Percentiles rank a stretch among this genome's conserved stretches.
phyloP scores from a whole-genome alignment of 768 basidiomycete genomes.

The Auricularia sp. region DNA sequence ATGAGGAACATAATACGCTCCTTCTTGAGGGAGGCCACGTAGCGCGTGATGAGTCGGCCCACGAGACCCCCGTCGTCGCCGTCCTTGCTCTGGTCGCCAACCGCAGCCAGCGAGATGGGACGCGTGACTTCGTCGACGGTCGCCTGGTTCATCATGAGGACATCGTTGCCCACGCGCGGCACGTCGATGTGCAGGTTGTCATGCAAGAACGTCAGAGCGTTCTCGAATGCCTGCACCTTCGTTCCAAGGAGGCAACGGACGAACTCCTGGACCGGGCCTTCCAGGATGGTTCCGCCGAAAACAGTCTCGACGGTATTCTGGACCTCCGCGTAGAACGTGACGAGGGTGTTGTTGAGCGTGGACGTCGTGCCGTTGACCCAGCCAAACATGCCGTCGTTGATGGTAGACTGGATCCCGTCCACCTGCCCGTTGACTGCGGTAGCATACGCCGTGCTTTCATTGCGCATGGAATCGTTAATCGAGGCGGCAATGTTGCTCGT shows the following conservation, averaged over 20 bases:
- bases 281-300: conserved; percentile 79
- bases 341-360: conserved; percentile 77
- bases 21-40: conserved; percentile 60
- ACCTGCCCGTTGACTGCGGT: conserved; percentile 65
- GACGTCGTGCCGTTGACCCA: conserved; percentile 91
- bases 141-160: conserved; percentile 65
- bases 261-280: conserved; percentile 75
- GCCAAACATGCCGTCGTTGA: conserved; percentile 84
- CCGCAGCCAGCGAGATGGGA: conserved; percentile 70
- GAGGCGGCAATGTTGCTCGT: conserved; percentile 59
- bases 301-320: conserved; percentile 66
- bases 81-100: conserved; percentile 48
- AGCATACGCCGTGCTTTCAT: conserved; percentile 71
- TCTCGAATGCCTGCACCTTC: conserved; percentile 79
- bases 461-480: conserved; percentile 76
- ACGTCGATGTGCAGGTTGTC: conserved; percentile 75
- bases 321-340: conserved; percentile 76
- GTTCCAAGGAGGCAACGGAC: conserved; percentile 82
- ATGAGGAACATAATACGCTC: conserved; percentile 77
- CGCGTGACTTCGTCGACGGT: conserved; percentile 62
- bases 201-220: conserved; percentile 84
- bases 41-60: conserved; percentile 60
- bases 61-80: conserved; percentile 51
- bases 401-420: conserved; percentile 53
- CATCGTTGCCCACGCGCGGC: conserved; percentile 62